A percentile compares a stretch with the other conserved stretches of the same genome.
Conservation (phyloP, 768 basidiomycete species). For the Tricholoma sp. region DNA sequence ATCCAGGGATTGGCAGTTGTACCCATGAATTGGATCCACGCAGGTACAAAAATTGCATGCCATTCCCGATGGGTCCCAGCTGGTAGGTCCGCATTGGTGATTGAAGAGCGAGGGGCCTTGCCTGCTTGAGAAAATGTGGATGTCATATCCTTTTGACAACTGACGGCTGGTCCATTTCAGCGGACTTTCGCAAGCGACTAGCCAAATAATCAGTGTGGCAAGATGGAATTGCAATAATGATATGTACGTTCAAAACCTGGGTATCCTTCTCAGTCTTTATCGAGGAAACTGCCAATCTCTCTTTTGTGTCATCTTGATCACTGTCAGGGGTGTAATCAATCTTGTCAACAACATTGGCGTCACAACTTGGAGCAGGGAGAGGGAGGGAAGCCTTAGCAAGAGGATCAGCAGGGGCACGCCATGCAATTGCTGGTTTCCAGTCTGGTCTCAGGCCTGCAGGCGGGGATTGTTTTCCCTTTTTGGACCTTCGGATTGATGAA, state of each 20-base stretch:
- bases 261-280: neutral
- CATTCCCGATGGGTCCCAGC: neutral
- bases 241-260: neutral
- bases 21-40: neutral
- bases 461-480: neutral
- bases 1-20: neutral
- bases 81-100: constrained; percentile 1
- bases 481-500: neutral
- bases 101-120: neutral
- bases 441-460: neutral
- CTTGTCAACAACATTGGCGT: neutral
- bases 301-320: neutral
- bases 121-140: neutral
- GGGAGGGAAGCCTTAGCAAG: neutral
- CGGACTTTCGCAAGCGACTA: neutral
- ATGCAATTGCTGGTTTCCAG: neutral
- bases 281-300: neutral
- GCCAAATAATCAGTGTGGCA: neutral
- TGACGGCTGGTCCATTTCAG: neutral
- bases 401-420: neutral
- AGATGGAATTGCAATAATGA: neutral
- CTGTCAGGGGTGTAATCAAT: neutral
- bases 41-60: neutral
- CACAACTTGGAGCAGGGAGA: neutral
- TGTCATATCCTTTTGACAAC: neutral